Base-by-base conservation (phyloP, 1,284 basidiomycete genomes). In the Microbotryum lychnidis-dioicae region DNA sequence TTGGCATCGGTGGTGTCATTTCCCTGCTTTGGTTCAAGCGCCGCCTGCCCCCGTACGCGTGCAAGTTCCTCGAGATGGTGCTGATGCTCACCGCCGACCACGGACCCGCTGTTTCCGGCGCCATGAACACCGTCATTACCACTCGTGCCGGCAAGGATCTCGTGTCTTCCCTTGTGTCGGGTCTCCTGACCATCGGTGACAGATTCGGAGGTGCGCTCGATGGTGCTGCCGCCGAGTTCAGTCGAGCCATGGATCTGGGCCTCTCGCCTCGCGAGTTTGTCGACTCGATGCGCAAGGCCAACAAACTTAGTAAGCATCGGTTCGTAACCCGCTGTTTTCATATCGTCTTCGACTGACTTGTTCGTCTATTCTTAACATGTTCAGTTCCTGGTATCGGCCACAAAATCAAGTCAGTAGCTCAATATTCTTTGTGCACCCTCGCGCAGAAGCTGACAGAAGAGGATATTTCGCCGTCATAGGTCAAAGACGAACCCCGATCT, bases 41-140 rank as follows among this genome's bases (percentile, higher is more conserved):
- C 72, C 87, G 90, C 68, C 77, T 78, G 62, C 89, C 88, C 25
- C 77, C 83, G 51, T 90, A 85, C 81, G 89, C 89, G 50, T 84
- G 87, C 76, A 96, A 94, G 80, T 97, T 98, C 81, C 87, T 98
- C 76, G 94, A 98, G 82, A 98, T 97, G 94, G 91, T 97, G 63
- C 84, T 98, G 75, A 96, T 96, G 90, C 82, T 98, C 69, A 97
- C 93, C 27, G 94, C 93, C 71, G 94, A 98, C 78, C 94, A 98
- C 80, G 71, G 76, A 61, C 77, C 76, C 42, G 75, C 75, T 62
- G 80, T 82, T 51, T 80, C 73, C 57, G 87, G 93, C 80, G 94
- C 94, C 37, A 98, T 98, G 94, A 98, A 96, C 83, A 97, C 94
- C 68, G 97, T 98, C 76, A 93, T 98, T 76, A 93, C 94, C 31